Base-by-base conservation (phyloP, 768 basidiomycete species). In the Amanita jacksonii region DNA sequence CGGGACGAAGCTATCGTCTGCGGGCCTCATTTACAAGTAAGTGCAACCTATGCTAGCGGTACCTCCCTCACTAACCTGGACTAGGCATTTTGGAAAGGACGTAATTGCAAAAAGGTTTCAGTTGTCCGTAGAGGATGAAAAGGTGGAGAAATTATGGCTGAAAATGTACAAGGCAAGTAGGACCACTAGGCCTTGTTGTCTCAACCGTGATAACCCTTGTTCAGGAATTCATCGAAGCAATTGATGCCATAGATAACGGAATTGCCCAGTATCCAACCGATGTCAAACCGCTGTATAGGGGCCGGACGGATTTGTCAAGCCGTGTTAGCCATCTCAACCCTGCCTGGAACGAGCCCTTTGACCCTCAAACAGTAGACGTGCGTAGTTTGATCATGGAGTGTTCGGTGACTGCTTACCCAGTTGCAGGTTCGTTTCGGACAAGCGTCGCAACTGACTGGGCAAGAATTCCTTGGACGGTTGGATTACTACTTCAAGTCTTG, bases 231-330 rank as follows among this genome's bases (percentile, higher is more conserved):
- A 84, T 99, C 35, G 94, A 99, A 64, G 86, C 83, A 8, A 79
- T 97, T 49, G 93, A 96, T 61, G 94, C 76, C 3, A 83, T 92
- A 58, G 94, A 99, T 67, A 99, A 99, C 57, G 94, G 94, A 13
- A 76, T 99, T 51, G 73, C 79, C 2, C 86, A 89, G 56, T 92
- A 87, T 61, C 69, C 79, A 2, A 62, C 68, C 2, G 79, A 81
- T 41, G 58, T 83, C 44, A 67, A 74, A 49, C 75, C 85, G 7
- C 72, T 66, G 46, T 99, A 98, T 65, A 73, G 74, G 51, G 79
- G 67, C 50, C 68, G 78, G 36, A 94, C 93, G 9, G 88, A 94
- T 62, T 65, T 99, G 5, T 85, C 86, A 10, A 78, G 79, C 51
- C 80, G 94, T 46, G 85, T 99, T 19, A 78, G 76, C 5, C 67